Conservation (phyloP, 441 rosid species). For the Brassica balearica region DNA sequence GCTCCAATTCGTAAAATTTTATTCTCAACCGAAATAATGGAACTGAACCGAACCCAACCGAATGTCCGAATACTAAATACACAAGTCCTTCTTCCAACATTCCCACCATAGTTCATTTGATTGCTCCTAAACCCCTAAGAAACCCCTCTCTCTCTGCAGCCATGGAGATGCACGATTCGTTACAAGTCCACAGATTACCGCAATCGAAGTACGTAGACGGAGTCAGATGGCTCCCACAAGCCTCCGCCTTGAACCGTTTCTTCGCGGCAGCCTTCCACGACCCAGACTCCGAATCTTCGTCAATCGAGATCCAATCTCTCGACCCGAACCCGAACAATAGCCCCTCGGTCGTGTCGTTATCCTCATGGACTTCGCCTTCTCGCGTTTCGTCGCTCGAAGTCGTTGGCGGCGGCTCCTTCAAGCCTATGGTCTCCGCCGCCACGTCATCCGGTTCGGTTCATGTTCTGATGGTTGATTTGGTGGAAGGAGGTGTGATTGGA, state of each 20-base stretch:
- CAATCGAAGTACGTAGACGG: slow-evolving; percentile 69
- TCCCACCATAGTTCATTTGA: slow-evolving; percentile 29
- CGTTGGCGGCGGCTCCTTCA: slow-evolving; percentile 38
- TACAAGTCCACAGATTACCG: slow-evolving; percentile 57
- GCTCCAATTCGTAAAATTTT: too few species aligned
- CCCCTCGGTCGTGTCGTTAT: slow-evolving; percentile 42
- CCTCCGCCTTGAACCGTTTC: slow-evolving; percentile 68
- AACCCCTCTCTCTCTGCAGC: slow-evolving; percentile 41
- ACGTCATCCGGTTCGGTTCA: slow-evolving; percentile 71
- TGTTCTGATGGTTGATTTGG: slow-evolving; percentile 48
- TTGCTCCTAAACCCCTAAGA: slow-evolving; percentile 30
- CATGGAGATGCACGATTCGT: slow-evolving; percentile 64
- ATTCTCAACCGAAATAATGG: too few species aligned
- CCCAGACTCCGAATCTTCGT: slow-evolving; percentile 53
- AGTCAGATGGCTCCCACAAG: slow-evolving; percentile 83
- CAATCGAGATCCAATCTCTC: slow-evolving; percentile 63
- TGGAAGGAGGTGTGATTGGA: slow-evolving; percentile 46
- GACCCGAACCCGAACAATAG: slow-evolving; percentile 40
- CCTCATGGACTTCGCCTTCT: slow-evolving; percentile 64
- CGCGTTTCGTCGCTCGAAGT: slow-evolving; percentile 72
- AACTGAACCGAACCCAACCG: not conserved
- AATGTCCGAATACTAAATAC: not conserved
- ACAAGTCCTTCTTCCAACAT: slow-evolving; percentile 1
- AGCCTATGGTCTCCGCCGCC: slow-evolving; percentile 63
- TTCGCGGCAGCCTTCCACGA: slow-evolving; percentile 60